Evolutionary conservation across 2,329 filamentous ascomycete genomes (phyloP).

Genomic region (Mycogone perniciosa): DNA sequence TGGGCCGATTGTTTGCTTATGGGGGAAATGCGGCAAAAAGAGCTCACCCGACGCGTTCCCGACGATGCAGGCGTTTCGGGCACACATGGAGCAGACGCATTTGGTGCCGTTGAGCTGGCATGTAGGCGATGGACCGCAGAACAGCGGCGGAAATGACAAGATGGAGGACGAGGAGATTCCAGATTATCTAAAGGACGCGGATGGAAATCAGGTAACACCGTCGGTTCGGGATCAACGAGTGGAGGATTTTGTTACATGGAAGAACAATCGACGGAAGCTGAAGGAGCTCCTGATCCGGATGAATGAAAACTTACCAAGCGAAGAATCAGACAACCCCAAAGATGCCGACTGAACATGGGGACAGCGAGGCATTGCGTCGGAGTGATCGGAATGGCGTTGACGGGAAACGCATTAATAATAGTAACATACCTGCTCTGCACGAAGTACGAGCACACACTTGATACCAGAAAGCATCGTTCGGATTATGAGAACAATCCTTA

Average conservation of each 20-base stretch:
- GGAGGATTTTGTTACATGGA: constrained; percentile 42
- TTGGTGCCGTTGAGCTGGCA: constrained; percentile 50
- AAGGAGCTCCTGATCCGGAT: constrained; percentile 36
- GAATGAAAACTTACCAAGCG: constrained; percentile 42
- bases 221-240: constrained; percentile 45
- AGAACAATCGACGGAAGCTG: constrained; percentile 38
- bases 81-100: constrained; percentile 50
- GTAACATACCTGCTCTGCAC: too few species aligned
- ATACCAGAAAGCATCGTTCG: background rate
- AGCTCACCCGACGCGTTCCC: constrained; percentile 28
- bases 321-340: constrained; percentile 20
- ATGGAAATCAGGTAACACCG: constrained; percentile 53
- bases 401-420: background rate
- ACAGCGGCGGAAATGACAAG: constrained; percentile 23
- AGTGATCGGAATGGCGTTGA: background rate
- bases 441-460: background rate
- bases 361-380: background rate
- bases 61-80: constrained; percentile 32
- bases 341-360: background rate
- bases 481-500: too few species aligned
- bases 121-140: constrained; percentile 52
- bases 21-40: constrained; percentile 25
- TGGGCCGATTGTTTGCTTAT: constrained; percentile 19
- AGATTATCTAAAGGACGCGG: constrained; percentile 43
- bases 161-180: constrained; percentile 33